A percentile compares a stretch with the other conserved stretches of the same genome.
Evolutionary conservation across 2,329 filamentous ascomycete species (phyloP).

Genomic region (Aspergillus carbonarius): DNA sequence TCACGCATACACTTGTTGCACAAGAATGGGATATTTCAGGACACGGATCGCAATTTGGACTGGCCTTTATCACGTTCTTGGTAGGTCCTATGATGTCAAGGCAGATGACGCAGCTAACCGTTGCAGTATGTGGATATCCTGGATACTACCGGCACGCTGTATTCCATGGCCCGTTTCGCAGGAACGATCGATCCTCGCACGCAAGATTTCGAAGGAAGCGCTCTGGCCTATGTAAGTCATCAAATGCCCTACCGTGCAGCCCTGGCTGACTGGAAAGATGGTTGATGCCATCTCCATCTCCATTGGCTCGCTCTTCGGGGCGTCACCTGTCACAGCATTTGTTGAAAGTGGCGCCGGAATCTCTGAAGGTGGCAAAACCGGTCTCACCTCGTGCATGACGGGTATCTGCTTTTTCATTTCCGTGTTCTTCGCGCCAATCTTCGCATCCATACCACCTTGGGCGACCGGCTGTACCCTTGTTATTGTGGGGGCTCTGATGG

Average conservation of each 20-base stretch:
- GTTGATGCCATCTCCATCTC: constrained; percentile 79
- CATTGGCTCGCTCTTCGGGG: constrained; percentile 74
- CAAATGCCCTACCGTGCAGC: background rate
- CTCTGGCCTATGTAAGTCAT: constrained; percentile 67
- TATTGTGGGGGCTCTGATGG: constrained; percentile 87
- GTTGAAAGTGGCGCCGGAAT: constrained; percentile 90
- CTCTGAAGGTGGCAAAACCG: constrained; percentile 80
- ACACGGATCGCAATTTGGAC: constrained; percentile 72
- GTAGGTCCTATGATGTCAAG: constrained; percentile 9
- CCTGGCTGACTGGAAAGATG: constrained; percentile 41
- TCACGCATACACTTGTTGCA: constrained; percentile 65
- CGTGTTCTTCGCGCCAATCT: constrained; percentile 87
- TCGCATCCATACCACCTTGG: constrained; percentile 85
- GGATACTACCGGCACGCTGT: constrained; percentile 81
- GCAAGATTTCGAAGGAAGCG: constrained; percentile 83
- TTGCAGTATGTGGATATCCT: constrained; percentile 76
- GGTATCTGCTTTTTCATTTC: constrained; percentile 84
- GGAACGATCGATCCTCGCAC: constrained; percentile 77
- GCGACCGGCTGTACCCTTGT: constrained; percentile 86
- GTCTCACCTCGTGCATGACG: constrained; percentile 75
- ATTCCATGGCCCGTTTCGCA: constrained; percentile 85
- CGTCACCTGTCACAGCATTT: constrained; percentile 80
- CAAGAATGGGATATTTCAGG: constrained; percentile 71
- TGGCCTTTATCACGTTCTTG: constrained; percentile 83
- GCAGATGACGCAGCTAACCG: background rate